phyloP scores from a whole-genome alignment of 768 basidiomycete genomes.

The Saitozyma podzolica region DNA sequence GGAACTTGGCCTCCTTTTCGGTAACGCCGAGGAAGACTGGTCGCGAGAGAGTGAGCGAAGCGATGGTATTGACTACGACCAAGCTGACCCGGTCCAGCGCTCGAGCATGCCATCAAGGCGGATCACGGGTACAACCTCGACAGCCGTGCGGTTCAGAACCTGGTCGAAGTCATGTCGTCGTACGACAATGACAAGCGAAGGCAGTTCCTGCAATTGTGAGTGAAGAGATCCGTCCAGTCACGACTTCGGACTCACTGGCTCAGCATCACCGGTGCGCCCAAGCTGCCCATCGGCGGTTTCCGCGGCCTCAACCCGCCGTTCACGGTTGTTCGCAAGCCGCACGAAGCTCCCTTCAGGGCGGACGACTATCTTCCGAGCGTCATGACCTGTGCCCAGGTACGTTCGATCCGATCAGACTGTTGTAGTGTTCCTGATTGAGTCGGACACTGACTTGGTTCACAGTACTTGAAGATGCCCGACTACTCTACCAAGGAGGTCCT shows the following conservation, averaged over 20 bases:
- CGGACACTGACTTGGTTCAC: background rate
- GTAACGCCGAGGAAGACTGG: constrained; percentile 98
- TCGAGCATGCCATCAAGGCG: constrained; percentile 87
- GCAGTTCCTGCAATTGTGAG: constrained; percentile 80
- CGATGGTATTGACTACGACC: background rate
- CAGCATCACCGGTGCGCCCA: constrained; percentile 89
- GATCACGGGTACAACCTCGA: constrained; percentile 98
- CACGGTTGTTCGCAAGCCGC: constrained; percentile 95
- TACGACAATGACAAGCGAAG: constrained; percentile 74
- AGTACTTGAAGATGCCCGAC: constrained; percentile 82
- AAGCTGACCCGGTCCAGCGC: constrained; percentile 58
- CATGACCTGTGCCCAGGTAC: constrained; percentile 79
- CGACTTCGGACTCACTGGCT: background rate
- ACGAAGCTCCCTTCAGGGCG: constrained; percentile 83
- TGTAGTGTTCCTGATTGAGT: background rate
- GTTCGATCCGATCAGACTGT: constrained; percentile 3
- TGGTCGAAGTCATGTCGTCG: constrained; percentile 80
- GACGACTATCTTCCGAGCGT: constrained; percentile 96
- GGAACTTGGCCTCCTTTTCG: constrained; percentile 93
- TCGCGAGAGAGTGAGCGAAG: constrained; percentile 72
- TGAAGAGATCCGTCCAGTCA: background rate
- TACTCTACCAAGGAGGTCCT: constrained; percentile 85
- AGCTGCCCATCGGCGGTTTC: constrained; percentile 95
- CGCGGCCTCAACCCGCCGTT: constrained; percentile 87
- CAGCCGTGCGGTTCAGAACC: constrained; percentile 81